A percentile compares a stretch with the other conserved stretches of the same genome.
Evolutionary conservation across 2,329 filamentous ascomycete genomes (phyloP).

Genomic region (Xylariaceae sp.): DNA sequence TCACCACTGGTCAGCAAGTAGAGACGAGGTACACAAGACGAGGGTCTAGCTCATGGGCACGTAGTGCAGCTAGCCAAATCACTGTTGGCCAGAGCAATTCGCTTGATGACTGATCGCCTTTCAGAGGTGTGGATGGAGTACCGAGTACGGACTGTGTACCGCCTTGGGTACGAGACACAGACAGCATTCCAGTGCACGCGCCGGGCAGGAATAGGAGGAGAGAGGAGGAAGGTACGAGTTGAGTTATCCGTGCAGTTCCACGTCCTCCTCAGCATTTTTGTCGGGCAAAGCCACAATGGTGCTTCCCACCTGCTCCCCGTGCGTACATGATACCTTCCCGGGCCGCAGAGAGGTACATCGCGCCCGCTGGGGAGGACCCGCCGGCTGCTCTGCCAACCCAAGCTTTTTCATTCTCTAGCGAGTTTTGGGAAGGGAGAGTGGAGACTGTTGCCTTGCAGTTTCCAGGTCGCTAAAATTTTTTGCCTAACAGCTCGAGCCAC

Average conservation of each 20-base stretch:
- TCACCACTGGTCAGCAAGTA: too few species aligned
- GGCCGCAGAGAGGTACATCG: neutral
- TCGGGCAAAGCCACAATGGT: neutral
- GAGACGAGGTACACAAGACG: neutral
- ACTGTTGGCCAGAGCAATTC: too few species aligned
- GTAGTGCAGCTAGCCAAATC: too few species aligned
- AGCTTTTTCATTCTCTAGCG: neutral
- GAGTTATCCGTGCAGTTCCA: too few species aligned
- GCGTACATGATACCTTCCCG: too few species aligned
- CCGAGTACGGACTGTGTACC: neutral
- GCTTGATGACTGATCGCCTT: neutral
- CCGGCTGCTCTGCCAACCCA: neutral
- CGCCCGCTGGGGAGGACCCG: too few species aligned
- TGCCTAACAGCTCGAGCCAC: conserved; percentile 15
- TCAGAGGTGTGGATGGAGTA: neutral
- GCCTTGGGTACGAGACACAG: too few species aligned
- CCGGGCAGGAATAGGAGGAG: too few species aligned
- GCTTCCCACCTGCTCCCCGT: neutral
- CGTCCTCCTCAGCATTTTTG: neutral
- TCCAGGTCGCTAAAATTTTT: conserved; percentile 17
- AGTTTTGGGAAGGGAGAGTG: neutral
- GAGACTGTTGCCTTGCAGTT: conserved; percentile 14
- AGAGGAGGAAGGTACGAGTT: neutral
- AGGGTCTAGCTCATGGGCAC: neutral
- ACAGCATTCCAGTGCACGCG: too few species aligned